phyloP scores from a whole-genome alignment of 2,329 filamentous ascomycete genomes.

The Sporothrix globosa region DNA sequence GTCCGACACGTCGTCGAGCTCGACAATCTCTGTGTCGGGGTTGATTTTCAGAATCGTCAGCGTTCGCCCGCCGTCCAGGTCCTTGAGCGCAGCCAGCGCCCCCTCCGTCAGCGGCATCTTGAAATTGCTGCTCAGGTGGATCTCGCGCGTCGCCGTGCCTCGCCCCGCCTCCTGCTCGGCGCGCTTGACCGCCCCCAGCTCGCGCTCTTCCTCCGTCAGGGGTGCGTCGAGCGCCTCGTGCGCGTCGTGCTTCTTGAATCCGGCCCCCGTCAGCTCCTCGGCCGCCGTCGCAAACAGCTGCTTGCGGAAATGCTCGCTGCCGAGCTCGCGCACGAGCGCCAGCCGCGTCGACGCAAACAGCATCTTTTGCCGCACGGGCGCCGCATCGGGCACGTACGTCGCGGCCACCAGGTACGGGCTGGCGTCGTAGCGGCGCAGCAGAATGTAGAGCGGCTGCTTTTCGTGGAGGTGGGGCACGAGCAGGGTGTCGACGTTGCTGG shows the following conservation, averaged over 20 bases:
- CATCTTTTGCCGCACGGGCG: conserved; percentile 84
- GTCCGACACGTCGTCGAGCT: conserved; percentile 54
- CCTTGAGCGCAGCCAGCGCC: conserved; percentile 65
- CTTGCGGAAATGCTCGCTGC: conserved; percentile 76
- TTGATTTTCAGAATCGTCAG: conserved; percentile 68
- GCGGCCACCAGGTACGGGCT: conserved; percentile 67
- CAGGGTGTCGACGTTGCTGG: conserved; percentile 61
- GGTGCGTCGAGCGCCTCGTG: conserved; percentile 68
- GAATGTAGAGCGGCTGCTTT: conserved; percentile 71
- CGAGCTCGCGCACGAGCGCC: conserved; percentile 74
- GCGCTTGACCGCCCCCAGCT: conserved; percentile 71
- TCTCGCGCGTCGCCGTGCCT: conserved; percentile 64
- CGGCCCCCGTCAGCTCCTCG: conserved; percentile 68
- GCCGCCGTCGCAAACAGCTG: conserved; percentile 72
- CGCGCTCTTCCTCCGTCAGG: conserved; percentile 76
- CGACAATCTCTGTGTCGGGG: conserved; percentile 67
- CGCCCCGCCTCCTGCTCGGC: conserved; percentile 74
- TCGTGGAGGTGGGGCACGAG: conserved; percentile 67
- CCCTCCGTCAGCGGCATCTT: conserved; percentile 64
- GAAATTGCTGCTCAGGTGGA: conserved; percentile 61
- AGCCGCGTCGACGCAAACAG: conserved; percentile 78
- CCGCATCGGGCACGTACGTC: conserved; percentile 77
- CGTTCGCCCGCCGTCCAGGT: conserved; percentile 55
- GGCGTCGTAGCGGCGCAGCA: conserved; percentile 68
- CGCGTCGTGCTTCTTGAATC: conserved; percentile 73